A percentile compares a stretch with the other conserved stretches of the same genome.
These are phyloP conservation scores for Diospyros lotus DNA, from an alignment of 148 eudicot species.

Conservation along the genomic window DNA sequence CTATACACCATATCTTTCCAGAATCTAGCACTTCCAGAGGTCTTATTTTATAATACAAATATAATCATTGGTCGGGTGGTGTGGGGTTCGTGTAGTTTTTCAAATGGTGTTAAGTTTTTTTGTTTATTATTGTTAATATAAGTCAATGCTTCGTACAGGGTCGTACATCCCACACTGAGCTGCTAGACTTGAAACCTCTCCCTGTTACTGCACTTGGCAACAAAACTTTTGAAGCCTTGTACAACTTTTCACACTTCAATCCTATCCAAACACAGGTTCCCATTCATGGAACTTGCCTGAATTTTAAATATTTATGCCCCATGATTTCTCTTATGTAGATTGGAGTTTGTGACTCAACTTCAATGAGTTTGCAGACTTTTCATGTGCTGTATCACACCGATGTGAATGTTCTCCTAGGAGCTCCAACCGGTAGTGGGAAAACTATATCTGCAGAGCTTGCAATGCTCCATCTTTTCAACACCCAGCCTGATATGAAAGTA, in stretches of 20 bases:
- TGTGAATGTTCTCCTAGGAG: slow-evolving; percentile 88
- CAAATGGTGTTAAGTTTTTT: neutral
- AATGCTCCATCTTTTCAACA: slow-evolving; percentile 83
- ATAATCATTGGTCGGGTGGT: neutral
- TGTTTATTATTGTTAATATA: neutral
- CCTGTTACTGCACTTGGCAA: slow-evolving; percentile 88
- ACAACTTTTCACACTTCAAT: slow-evolving; percentile 91
- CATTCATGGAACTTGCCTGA: neutral
- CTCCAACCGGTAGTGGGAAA: slow-evolving; percentile 99
- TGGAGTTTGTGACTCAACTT: slow-evolving; percentile 2
- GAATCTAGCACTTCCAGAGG: slow-evolving; percentile 95
- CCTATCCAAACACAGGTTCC: slow-evolving; percentile 96
- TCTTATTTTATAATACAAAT: slow-evolving; percentile 16
- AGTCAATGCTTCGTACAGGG: slow-evolving; percentile 46
- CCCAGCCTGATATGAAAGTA: slow-evolving; percentile 97
- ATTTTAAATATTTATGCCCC: neutral
- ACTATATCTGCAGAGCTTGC: slow-evolving; percentile 99
- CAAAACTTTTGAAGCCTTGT: slow-evolving; percentile 68
- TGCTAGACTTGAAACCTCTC: slow-evolving; percentile 91
- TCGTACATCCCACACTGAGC: slow-evolving; percentile 84
- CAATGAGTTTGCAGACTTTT: slow-evolving; percentile 55
- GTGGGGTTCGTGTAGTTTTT: neutral
- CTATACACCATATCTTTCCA: slow-evolving; percentile 82
- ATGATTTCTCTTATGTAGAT: neutral
- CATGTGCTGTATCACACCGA: slow-evolving; percentile 88